These are phyloP conservation scores for Cardamine resedifolia DNA, from an alignment of 345 rosid species.

Conservation along the genomic window DNA sequence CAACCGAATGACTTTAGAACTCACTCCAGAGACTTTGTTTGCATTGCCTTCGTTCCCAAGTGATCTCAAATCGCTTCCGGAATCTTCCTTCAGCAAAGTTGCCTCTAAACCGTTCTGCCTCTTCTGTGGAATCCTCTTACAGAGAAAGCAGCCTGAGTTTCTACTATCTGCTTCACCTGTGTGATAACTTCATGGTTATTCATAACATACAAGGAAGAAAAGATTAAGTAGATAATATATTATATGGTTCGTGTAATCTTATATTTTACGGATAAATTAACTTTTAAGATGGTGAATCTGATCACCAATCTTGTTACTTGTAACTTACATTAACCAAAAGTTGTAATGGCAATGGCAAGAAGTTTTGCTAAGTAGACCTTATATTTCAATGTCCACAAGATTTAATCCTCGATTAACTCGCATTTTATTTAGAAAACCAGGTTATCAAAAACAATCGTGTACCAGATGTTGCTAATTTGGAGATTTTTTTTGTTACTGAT, in stretches of 20 bases:
- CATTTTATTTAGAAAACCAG: background rate
- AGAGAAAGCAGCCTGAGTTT: constrained; percentile 69
- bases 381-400: background rate
- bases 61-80: constrained; percentile 39
- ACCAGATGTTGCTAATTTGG: background rate
- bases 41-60: constrained; percentile 48
- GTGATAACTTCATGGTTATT: constrained; percentile 5
- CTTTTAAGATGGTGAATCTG: constrained; percentile 2
- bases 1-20: constrained; percentile 49
- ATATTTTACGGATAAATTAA: background rate
- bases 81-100: constrained; percentile 30
- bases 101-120: constrained; percentile 62
- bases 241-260: constrained; percentile 4
- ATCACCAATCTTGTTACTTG: constrained; percentile 15
- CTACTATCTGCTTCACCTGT: constrained; percentile 66
- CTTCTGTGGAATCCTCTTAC: constrained; percentile 71
- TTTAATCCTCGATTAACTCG: background rate
- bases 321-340: constrained; percentile 4
- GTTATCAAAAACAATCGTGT: background rate
- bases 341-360: background rate
- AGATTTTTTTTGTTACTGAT: background rate
- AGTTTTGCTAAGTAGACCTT: background rate
- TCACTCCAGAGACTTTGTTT: constrained; percentile 58
- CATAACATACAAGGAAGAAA: background rate
- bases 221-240: background rate